Evolutionary conservation across 306 rosid species (phyloP), one percentile per base, ranked within the genome.

Genomic region (Cicer pinnatifidum): DNA sequence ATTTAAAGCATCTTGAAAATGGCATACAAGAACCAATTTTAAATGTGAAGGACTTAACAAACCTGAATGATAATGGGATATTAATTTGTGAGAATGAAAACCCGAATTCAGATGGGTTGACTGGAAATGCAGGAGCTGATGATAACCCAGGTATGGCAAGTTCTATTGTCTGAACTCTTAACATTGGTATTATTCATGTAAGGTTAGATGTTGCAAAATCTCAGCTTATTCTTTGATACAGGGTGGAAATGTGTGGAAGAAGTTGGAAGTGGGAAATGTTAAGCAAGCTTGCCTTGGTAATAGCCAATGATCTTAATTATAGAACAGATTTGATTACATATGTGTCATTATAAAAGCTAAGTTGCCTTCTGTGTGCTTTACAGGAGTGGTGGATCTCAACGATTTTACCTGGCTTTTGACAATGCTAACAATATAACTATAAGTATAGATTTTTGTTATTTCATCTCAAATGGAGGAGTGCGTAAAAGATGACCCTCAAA

Each of bases 321-420:
- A 54, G 33, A 63, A 68, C 35, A 40, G 50, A 37, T 15, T 71
- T 73, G 69, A 67, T 64, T 39, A 10, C 61, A 17, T 38, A 4
- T 33, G 10, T 53, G 61, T 33, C 35, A 67, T 80, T 13, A 17
- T 17, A 62, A 54, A 85, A 46, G 56, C 79, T 70, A 56, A 59
- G 46, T 81, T 74, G 61, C 54, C 47, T 81, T 84, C 50, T 77
- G 52, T 80, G 52, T 63, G 68, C 57, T 72, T 78, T 78, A 28
- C 91, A 88, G 95, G 84, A 77, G 56, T 64, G 63, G 72, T 69
- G 67, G 69, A 75, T 78, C 83, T 71, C 71, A 79, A 71, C 69
- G 77, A 47, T 69, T 41, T 58, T 51, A 61, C 82, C 80, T 71
- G 74, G 43, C 72, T 43, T 79, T 71, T 40, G 81, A 82, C 61